These are phyloP conservation scores for Aspergillus ibericus DNA, from an alignment of 2,329 filamentous ascomycete genomes.

Conservation along the genomic window DNA sequence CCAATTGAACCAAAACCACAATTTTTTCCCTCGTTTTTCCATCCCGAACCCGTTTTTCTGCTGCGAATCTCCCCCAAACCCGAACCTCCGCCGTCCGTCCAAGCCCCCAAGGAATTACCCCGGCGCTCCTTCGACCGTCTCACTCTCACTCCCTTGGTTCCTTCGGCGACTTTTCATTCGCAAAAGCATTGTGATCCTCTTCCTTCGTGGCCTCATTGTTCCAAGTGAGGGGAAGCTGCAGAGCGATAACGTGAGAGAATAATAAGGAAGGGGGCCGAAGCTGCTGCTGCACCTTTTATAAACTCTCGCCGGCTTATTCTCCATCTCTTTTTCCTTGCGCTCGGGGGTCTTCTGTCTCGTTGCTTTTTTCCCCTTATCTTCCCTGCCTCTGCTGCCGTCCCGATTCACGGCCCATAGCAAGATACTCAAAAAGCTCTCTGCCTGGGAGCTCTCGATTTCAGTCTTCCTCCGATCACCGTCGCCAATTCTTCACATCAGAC, in stretches of 20 bases:
- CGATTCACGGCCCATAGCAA: background rate
- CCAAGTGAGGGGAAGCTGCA: background rate
- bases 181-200: background rate
- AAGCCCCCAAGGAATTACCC: background rate
- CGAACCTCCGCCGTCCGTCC: background rate
- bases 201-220: background rate
- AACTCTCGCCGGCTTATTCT: background rate
- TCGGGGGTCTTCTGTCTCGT: constrained; percentile 5
- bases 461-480: background rate
- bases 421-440: background rate
- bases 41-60: background rate
- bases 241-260: constrained; percentile 1
- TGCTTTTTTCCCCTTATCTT: background rate
- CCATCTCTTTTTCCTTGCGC: background rate
- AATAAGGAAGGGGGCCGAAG: background rate
- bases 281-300: background rate
- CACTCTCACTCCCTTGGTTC: background rate
- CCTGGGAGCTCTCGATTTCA: background rate
- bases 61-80: background rate
- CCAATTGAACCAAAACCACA: background rate
- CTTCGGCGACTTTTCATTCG: background rate
- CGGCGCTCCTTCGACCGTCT: background rate
- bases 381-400: background rate
- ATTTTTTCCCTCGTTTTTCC: background rate
- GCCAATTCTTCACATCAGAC: constrained; percentile 11